These are phyloP conservation scores for Cladorrhinum samala DNA, from an alignment of 495 filamentous ascomycete genomes.

Conservation along the genomic window DNA sequence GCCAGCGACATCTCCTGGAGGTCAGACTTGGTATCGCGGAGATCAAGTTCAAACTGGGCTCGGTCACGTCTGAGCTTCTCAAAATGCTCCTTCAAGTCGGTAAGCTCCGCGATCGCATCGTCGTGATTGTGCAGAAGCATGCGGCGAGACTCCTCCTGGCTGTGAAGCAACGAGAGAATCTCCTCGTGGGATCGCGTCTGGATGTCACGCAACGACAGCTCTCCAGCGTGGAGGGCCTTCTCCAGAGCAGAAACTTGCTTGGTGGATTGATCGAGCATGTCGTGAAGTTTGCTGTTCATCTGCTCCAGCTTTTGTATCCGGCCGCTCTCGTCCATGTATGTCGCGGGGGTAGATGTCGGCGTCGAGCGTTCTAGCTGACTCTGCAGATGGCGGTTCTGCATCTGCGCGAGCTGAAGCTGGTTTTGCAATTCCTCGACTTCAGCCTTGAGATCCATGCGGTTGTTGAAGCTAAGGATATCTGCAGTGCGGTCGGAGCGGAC, in stretches of 20 bases:
- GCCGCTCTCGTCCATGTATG: conserved; percentile 69
- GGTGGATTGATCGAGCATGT: conserved; percentile 89
- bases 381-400: conserved; percentile 93
- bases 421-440: conserved; percentile 93
- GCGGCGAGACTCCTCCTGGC: conserved; percentile 82
- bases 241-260: conserved; percentile 91
- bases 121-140: conserved; percentile 80
- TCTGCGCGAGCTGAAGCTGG: conserved; percentile 88
- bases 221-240: conserved; percentile 78
- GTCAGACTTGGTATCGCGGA: conserved; percentile 78
- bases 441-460: conserved; percentile 81
- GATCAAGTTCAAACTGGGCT: conserved; percentile 75
- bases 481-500: conserved; percentile 81
- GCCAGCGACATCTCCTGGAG: conserved; percentile 69
- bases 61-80: conserved; percentile 79
- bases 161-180: conserved; percentile 86
- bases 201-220: conserved; percentile 83
- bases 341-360: conserved; percentile 48
- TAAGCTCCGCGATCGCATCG: conserved; percentile 73
- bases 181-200: conserved; percentile 94
- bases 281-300: conserved; percentile 86
- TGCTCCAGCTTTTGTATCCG: conserved; percentile 89
- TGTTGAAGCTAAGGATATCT: conserved; percentile 83
- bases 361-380: conserved; percentile 67
- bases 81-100: conserved; percentile 76